Evolutionary conservation across 2,329 filamentous ascomycete genomes (phyloP).

Genomic region (Talaromyces rugulosus): DNA sequence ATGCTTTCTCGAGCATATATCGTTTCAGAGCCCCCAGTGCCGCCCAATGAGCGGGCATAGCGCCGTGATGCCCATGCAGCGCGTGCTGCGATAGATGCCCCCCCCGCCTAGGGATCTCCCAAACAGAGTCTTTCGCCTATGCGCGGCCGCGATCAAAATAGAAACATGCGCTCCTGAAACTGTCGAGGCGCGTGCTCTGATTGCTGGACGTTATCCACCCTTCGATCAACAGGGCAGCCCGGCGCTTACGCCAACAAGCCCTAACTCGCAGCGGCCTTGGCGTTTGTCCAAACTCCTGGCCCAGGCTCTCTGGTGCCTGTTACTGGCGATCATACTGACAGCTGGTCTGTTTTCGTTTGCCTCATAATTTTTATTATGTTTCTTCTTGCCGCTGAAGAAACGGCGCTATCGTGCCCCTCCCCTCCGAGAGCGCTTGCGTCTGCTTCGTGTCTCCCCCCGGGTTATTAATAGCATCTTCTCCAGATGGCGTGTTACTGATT

Average conservation of each 20-base stretch:
- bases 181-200: constrained; percentile 14
- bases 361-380: neutral
- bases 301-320: neutral
- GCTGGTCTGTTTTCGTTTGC: neutral
- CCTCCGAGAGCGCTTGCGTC: neutral
- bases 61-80: constrained; percentile 22
- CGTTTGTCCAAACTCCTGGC: constrained; percentile 8
- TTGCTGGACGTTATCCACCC: neutral
- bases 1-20: neutral
- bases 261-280: neutral
- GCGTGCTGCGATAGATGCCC: constrained; percentile 23
- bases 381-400: constrained; percentile 8
- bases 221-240: constrained; percentile 21
- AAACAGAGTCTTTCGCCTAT: constrained; percentile 7
- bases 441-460: neutral
- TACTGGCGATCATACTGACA: neutral
- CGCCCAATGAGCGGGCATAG: constrained; percentile 12
- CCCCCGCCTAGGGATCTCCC: constrained; percentile 6
- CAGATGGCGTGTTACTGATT: constrained; percentile 20
- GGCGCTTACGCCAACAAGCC: constrained; percentile 6
- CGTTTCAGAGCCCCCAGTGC: neutral
- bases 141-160: constrained; percentile 23
- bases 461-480: constrained; percentile 15
- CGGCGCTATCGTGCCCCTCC: neutral
- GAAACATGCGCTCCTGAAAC: constrained; percentile 16